Evolutionary conservation across 2,329 filamentous ascomycete genomes (phyloP), one percentile per base, ranked within the genome.

Genomic region (Ophiostoma sp.): DNA sequence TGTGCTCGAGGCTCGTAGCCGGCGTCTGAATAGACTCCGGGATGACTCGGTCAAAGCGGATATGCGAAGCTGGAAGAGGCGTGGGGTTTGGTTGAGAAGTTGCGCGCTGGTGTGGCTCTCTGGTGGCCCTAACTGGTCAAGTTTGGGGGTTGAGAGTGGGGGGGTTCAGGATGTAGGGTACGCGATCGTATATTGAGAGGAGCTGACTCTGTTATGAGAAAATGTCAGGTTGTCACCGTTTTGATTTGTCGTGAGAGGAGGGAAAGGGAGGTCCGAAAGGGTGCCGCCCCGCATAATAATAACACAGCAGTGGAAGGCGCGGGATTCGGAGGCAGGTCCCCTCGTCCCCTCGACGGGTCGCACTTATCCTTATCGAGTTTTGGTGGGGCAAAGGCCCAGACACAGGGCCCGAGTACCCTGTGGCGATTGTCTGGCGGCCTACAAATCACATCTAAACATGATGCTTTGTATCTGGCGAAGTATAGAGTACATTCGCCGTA

Each of bases 251-350:
- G 63, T 31, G 63, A 28, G 36, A 45, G n/a, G 22, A 17, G 25
- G 25, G 48, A 28, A 11, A 22, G 11, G 28, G 25, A 45, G 63
- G 42, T 50, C 25, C 64, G 28, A 48, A 19, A 31, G 33, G 64
- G 42, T 68, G 42, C 42, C 64, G 39, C 63, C 63, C 42, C 64
- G 42, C 64, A 68, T n/a, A 68, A 68, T 50, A 19, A 31, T 48
- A 66, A 19, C 22, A 45, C 22, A 45, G n/a, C 6, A 48, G 6
- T 42, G 39, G 42, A 12, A 48, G 42, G 19, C 42, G 42, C 42
- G 42, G 55, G 55, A 33, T 59, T 59, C 55, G 55, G 55, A 59
- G 55, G 55, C 12, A 31, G 28, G 50, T 36, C 25, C 25, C n/a
- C n/a, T n/a, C n/a, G n/a, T n/a, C n/a, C n/a, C 33, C 45, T 68